phyloP scores from a whole-genome alignment of 805 yeast genomes.

The Blastobotrys terrestris region DNA sequence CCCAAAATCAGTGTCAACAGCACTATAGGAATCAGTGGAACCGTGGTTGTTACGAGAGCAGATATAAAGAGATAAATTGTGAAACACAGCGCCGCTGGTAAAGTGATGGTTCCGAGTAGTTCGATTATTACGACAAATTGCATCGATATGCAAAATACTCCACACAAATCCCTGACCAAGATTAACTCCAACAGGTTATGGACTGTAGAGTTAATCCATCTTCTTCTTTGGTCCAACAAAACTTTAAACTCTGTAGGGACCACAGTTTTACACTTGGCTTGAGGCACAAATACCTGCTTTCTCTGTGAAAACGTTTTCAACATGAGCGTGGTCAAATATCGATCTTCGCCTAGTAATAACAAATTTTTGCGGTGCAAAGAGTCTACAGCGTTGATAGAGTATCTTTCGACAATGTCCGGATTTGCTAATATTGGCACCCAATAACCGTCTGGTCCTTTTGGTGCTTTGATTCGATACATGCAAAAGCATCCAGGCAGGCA shows the following conservation, averaged over 20 bases:
- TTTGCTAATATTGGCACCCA: constrained; percentile 95
- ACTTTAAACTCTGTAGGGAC: constrained; percentile 79
- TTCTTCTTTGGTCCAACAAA: constrained; percentile 84
- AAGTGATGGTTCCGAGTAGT: constrained; percentile 77
- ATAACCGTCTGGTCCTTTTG: constrained; percentile 67
- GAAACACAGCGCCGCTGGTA: constrained; percentile 82
- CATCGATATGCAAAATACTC: constrained; percentile 93
- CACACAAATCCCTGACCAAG: constrained; percentile 82
- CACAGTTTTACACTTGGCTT: constrained; percentile 87
- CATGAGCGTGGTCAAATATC: constrained; percentile 82
- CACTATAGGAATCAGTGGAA: constrained; percentile 71
- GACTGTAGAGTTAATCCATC: constrained; percentile 96
- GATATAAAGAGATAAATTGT: constrained; percentile 71
- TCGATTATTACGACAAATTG: constrained; percentile 84
- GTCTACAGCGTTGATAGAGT: constrained; percentile 77
- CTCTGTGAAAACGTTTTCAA: constrained; percentile 83
- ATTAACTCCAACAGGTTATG: constrained; percentile 88
- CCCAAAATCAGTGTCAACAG: constrained; percentile 77
- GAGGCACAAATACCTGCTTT: constrained; percentile 79
- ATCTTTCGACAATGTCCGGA: constrained; percentile 89
- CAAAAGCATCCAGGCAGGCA: constrained; percentile 96
- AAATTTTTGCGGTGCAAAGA: constrained; percentile 84
- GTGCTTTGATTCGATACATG: constrained; percentile 86
- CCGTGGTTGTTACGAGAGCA: constrained; percentile 68
- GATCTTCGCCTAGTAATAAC: constrained; percentile 82